Percentiles rank a stretch among this genome's conserved stretches.
These are phyloP conservation scores for Fusarium ambrosium DNA, from an alignment of 2,329 filamentous ascomycete genomes.

Conservation along the genomic window DNA sequence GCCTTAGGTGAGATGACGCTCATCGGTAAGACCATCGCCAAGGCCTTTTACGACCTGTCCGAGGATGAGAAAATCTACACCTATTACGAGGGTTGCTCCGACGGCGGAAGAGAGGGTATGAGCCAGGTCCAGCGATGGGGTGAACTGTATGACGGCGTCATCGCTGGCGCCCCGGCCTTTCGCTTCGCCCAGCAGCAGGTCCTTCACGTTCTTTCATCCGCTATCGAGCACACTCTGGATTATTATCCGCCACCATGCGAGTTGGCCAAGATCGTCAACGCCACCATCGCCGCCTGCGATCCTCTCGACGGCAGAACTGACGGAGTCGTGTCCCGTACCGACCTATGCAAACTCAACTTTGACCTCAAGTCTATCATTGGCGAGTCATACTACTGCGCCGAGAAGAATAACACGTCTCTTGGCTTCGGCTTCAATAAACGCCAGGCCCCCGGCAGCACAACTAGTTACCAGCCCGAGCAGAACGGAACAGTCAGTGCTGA, in stretches of 20 bases:
- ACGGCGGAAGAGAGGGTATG: slow-evolving; percentile 62
- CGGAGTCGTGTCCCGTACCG: slow-evolving; percentile 61
- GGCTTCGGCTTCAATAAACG: slow-evolving; percentile 32
- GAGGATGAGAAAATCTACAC: slow-evolving; percentile 57
- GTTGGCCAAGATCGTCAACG: slow-evolving; percentile 65
- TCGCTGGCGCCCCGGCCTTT: slow-evolving; percentile 32
- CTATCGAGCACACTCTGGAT: slow-evolving; percentile 55
- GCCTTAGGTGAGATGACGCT: slow-evolving; percentile 63
- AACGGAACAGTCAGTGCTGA: slow-evolving; percentile 54
- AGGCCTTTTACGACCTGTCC: slow-evolving; percentile 55
- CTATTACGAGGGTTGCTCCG: slow-evolving; percentile 66
- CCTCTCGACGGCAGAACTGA: slow-evolving; percentile 67
- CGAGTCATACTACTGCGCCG: slow-evolving; percentile 52
- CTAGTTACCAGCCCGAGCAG: slow-evolving; percentile 47
- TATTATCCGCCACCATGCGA: slow-evolving; percentile 57
- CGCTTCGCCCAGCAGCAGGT: slow-evolving; percentile 59
- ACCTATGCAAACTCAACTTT: slow-evolving; percentile 49
- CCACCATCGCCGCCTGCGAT: slow-evolving; percentile 68
- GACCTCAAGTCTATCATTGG: slow-evolving; percentile 51
- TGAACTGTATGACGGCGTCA: slow-evolving; percentile 33
- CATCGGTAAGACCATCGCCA: slow-evolving; percentile 60
- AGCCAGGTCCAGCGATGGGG: slow-evolving; percentile 39
- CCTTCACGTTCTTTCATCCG: slow-evolving; percentile 54
- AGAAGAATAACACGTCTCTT: slow-evolving; percentile 35
- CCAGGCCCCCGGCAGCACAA: slow-evolving; percentile 35